Evolutionary conservation across 176 grass and related monocot genomes (phyloP), one percentile per base, ranked within the genome.

Genomic region (Tuctoria greenei): DNA sequence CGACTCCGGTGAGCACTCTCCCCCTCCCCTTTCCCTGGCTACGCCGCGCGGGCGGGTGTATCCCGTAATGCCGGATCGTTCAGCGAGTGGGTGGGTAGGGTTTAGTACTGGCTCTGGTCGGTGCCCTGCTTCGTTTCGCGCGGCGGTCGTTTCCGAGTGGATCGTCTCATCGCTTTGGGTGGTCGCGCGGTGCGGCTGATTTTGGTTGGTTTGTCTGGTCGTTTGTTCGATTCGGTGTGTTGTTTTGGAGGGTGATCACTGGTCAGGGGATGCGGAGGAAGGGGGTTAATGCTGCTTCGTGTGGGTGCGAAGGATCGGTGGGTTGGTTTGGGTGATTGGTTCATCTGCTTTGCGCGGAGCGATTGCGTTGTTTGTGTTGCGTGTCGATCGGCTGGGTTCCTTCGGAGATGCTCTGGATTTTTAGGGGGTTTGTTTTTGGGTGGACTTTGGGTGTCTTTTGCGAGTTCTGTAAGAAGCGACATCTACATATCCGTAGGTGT

Each of bases 61-160:
- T 79, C 44, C 4, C 27, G 80, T 69, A 69, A 88, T 83, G 80
- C 18, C 61, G 40, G 74, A 38, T 52, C 61, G 8, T 49, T 14
- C 26, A 16, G 3, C 60, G 15, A 12, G 8, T 1, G 2, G 4
- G n/a, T n/a, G n/a, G 26, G 43, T 83, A 51, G 72, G 56, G 82
- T 77, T 71, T 71, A 24, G 24, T 43, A 58, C 52, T 56, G 1
- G 4, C n/a, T n/a, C n/a, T n/a, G 5, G n/a, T 7, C 37, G 28
- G 5, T 27, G 20, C n/a, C 1, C 21, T 36, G 0, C 34, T 42
- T 40, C 8, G 38, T 24, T 46, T 5, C 26, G 18, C 0, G 26
- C 14, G 47, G 47, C 31, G 1, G 2, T 26, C 27, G 10, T 13
- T 28, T 54, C 52, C 23, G 66, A 17, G 11, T 34, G 28, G 28